Evolutionary conservation across 345 rosid species (phyloP).

Genomic region (Hypericum perforatum): DNA sequence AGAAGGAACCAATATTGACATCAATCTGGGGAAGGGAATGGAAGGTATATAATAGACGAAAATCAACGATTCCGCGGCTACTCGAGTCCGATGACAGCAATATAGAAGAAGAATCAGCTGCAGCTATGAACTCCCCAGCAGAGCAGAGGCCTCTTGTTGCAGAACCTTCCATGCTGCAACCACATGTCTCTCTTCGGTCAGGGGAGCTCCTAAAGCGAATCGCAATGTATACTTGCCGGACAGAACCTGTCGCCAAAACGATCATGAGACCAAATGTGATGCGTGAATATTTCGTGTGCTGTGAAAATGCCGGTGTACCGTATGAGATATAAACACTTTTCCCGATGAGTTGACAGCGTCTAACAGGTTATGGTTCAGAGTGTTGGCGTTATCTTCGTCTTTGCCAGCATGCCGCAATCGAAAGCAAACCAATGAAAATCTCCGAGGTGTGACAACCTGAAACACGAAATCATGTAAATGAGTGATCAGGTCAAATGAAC

Average conservation of each 20-base stretch:
- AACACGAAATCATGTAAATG: neutral
- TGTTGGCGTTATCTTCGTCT: slow-evolving; percentile 35
- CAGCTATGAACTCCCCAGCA: slow-evolving; percentile 22
- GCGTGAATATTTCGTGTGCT: neutral
- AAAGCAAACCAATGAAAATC: slow-evolving; percentile 74
- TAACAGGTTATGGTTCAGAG: slow-evolving; percentile 44
- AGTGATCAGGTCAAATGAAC: neutral
- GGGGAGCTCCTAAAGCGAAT: slow-evolving; percentile 77
- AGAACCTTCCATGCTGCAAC: slow-evolving; percentile 65
- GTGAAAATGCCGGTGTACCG: slow-evolving; percentile 32
- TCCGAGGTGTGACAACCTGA: slow-evolving; percentile 65
- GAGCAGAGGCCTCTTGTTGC: slow-evolving; percentile 50
- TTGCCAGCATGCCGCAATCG: slow-evolving; percentile 33
- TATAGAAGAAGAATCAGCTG: too few species aligned
- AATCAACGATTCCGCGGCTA: too few species aligned
- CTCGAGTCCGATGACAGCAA: too few species aligned
- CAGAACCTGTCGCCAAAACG: slow-evolving; percentile 35
- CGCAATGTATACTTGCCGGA: slow-evolving; percentile 54
- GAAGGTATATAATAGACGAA: too few species aligned
- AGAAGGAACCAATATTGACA: too few species aligned
- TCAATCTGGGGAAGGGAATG: too few species aligned
- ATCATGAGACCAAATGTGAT: neutral
- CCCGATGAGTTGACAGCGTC: slow-evolving; percentile 78
- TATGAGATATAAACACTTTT: slow-evolving; percentile 69
- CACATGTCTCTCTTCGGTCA: slow-evolving; percentile 81